Base-by-base conservation (phyloP, 768 basidiomycete genomes). In the Suillus cothurnatus region DNA sequence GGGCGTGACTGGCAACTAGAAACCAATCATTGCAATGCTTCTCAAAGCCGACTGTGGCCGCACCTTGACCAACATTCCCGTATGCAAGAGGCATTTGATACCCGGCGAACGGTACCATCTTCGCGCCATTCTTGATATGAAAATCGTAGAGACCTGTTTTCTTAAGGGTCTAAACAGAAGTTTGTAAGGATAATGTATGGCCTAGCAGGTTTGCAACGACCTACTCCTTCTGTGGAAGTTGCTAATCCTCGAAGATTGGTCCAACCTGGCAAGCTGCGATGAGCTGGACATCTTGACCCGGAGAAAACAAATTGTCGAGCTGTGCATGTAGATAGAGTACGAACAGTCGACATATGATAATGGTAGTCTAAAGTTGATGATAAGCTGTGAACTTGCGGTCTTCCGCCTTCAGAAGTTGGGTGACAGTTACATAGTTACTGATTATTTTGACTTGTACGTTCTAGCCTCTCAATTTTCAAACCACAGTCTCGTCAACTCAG, bases 21-120 rank as follows among this genome's bases (percentile, higher is more conserved):
- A 17, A 57, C 38, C 47, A 45, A 50, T 56, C 61, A 57, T 52
- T 66, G 52, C 41, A 49, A 63, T 60, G 69, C 64, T n/a, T 31
- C 36, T 41, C 57, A 62, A 45, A 50, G 43, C 14, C 62, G 63
- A 47, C 6, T 57, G 43, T 15, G 39, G 50, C 73, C 84, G 66
- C 65, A 89, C 92, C 86, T 82, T 94, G 92, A 6, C 94, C 94
- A 57, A 92, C 85, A 36, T 85, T 82, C 6, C 88, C 93, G 72
- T 98, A 99, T 4, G 85, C 76, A 52, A 99, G 82, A 0, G 97
- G 97, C 97, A 99, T 99, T 5, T 88, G 86, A 77, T 89, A 99
- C 7, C 97, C 97, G 3, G 94, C 97, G 77, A 98, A 99, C 0
- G 94, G 90, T 0, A 97, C 95, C 94, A 99, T 95, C 78, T 96